These are phyloP conservation scores for Phragmites australis DNA, from an alignment of 176 grass and related monocot species.

Conservation along the genomic window DNA sequence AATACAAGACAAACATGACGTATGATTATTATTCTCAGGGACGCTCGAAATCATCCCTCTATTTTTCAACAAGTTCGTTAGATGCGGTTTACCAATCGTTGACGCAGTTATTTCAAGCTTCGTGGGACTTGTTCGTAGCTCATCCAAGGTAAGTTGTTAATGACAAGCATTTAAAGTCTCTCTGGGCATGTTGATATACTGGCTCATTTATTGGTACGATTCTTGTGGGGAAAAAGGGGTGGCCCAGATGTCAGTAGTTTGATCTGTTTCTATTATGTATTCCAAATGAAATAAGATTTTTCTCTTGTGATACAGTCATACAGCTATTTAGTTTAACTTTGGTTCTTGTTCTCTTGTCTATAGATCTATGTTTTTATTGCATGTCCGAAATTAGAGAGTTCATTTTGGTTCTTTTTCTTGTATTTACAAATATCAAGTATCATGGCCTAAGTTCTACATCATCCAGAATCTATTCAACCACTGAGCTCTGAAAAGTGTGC, in stretches of 20 bases:
- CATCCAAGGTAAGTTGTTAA: background rate
- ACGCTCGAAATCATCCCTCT: too few relatives aligned
- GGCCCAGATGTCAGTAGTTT: background rate
- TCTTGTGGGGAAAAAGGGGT: background rate
- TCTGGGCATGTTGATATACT: background rate
- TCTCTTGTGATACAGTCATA: background rate
- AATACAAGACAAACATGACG: too few relatives aligned
- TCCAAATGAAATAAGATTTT: background rate
- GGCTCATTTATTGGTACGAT: background rate
- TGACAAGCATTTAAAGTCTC: background rate
- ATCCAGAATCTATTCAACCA: background rate
- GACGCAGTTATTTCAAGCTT: background rate
- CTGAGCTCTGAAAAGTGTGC: conserved; percentile 6
- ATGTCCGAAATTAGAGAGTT: background rate
- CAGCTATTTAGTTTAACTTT: background rate
- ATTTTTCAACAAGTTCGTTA: too few relatives aligned
- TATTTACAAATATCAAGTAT: background rate
- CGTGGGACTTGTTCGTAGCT: background rate
- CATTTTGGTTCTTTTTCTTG: background rate
- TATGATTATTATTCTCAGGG: too few relatives aligned
- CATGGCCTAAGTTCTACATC: background rate
- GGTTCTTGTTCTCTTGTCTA: background rate
- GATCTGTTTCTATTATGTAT: background rate
- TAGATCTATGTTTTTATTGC: background rate
- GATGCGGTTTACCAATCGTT: too few relatives aligned